Percentiles rank a stretch among this genome's conserved stretches.
Evolutionary conservation across 306 rosid genomes (phyloP).

Genomic region (Ochetophila trinervis): DNA sequence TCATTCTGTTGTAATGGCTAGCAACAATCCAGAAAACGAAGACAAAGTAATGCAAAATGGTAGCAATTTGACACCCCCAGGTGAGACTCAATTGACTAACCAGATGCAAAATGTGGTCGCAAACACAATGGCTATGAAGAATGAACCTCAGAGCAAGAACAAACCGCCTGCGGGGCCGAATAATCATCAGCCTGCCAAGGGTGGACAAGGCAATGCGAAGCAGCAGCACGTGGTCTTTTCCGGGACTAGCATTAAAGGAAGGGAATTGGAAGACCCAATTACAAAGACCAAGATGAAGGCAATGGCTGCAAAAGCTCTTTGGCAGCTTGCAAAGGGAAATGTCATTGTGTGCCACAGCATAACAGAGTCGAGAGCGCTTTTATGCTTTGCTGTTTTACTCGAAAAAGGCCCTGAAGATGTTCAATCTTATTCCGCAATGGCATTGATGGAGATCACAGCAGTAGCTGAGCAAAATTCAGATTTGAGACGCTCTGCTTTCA

Average conservation of each 20-base stretch:
- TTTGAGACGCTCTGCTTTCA: constrained; percentile 66
- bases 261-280: constrained; percentile 54
- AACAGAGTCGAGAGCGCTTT: constrained; percentile 68
- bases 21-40: constrained; percentile 16
- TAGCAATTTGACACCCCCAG: constrained; percentile 25
- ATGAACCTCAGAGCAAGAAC: not conserved
- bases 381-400: constrained; percentile 64
- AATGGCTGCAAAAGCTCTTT: constrained; percentile 66
- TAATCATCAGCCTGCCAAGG: not conserved
- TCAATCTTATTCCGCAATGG: constrained; percentile 46
- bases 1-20: constrained; percentile 55
- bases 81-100: constrained; percentile 18
- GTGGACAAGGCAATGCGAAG: not conserved
- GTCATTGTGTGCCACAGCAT: constrained; percentile 52
- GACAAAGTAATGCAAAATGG: not conserved
- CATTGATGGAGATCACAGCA: constrained; percentile 66
- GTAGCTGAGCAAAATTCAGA: constrained; percentile 58
- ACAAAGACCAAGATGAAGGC: constrained; percentile 72
- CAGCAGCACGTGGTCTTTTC: constrained; percentile 13
- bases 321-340: constrained; percentile 60
- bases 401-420: constrained; percentile 61
- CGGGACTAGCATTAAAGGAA: constrained; percentile 58
- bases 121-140: constrained; percentile 21
- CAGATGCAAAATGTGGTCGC: constrained; percentile 33
- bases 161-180: not conserved